A percentile compares a stretch with the other conserved stretches of the same genome.
These are phyloP conservation scores for Hirsutella thompsonii DNA, from an alignment of 2,329 filamentous ascomycete genomes.

Conservation along the genomic window DNA sequence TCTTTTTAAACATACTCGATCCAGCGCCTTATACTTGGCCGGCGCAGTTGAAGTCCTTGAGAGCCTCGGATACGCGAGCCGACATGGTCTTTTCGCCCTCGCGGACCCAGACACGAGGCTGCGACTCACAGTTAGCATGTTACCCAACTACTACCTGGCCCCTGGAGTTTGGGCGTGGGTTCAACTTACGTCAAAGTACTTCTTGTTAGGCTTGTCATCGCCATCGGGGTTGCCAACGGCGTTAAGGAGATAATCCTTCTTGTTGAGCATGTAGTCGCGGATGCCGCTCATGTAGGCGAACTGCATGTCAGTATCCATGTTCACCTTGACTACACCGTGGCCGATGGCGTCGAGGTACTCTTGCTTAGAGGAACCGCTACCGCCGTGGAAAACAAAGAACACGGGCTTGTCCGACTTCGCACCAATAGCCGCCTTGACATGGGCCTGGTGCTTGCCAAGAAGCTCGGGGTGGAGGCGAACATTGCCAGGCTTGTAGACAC, in stretches of 20 bases:
- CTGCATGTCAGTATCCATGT: slow-evolving; percentile 96
- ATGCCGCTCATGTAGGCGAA: slow-evolving; percentile 87
- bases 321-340: slow-evolving; percentile 98
- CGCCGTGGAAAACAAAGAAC: slow-evolving; percentile 99
- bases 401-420: slow-evolving; percentile 76
- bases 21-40: slow-evolving; percentile 16
- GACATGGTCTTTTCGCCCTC: slow-evolving; percentile 97
- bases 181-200: slow-evolving; percentile 54
- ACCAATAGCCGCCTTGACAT: slow-evolving; percentile 69
- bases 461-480: slow-evolving; percentile 95
- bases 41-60: slow-evolving; percentile 73
- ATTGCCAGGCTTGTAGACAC: slow-evolving; percentile 97
- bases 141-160: background rate
- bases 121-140: slow-evolving; percentile 4
- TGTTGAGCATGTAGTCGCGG: slow-evolving; percentile 85
- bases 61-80: slow-evolving; percentile 63
- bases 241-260: slow-evolving; percentile 85
- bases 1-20: too few species aligned
- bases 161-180: background rate
- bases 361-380: slow-evolving; percentile 78
- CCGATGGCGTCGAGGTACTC: slow-evolving; percentile 83
- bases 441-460: slow-evolving; percentile 89
- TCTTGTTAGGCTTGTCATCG: slow-evolving; percentile 98
- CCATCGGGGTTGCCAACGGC: slow-evolving; percentile 93
- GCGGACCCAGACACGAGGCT: slow-evolving; percentile 88